These are phyloP conservation scores for Cercospora janseana DNA, from an alignment of 2,329 filamentous ascomycete species.

Conservation along the genomic window DNA sequence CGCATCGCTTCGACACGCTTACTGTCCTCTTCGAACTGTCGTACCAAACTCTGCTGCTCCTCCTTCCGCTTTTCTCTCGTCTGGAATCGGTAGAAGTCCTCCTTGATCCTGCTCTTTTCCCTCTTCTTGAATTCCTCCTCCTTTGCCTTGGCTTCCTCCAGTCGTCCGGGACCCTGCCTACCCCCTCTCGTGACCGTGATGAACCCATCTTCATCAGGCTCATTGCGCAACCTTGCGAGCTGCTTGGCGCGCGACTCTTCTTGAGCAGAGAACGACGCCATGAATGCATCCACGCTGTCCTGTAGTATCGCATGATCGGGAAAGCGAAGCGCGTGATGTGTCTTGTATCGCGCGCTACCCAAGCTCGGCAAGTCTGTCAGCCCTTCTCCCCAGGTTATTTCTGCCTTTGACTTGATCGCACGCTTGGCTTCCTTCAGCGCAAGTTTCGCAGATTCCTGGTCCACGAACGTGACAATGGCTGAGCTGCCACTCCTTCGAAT, in stretches of 20 bases:
- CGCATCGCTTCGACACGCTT: conserved; percentile 30
- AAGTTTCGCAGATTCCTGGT: conserved; percentile 72
- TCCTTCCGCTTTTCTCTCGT: conserved; percentile 74
- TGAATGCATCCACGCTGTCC: conserved; percentile 76
- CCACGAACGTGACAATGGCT: conserved; percentile 79
- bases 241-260: conserved; percentile 64
- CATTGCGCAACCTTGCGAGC: conserved; percentile 64
- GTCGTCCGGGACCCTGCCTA: conserved; percentile 67
- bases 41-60: conserved; percentile 66
- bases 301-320: conserved; percentile 68
- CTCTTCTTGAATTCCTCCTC: conserved; percentile 61
- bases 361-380: conserved; percentile 57
- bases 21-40: conserved; percentile 60
- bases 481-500: conserved; percentile 72
- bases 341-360: conserved; percentile 54
- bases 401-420: conserved; percentile 56
- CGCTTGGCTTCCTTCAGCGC: conserved; percentile 73
- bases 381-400: conserved; percentile 66
- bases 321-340: conserved; percentile 69
- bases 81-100: conserved; percentile 84
- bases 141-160: conserved; percentile 58
- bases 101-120: conserved; percentile 60
- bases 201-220: conserved; percentile 93
- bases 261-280: conserved; percentile 69
- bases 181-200: conserved; percentile 84